Conservation (phyloP, 2,329 filamentous ascomycete species). For the Tetracladium maxilliforme region DNA sequence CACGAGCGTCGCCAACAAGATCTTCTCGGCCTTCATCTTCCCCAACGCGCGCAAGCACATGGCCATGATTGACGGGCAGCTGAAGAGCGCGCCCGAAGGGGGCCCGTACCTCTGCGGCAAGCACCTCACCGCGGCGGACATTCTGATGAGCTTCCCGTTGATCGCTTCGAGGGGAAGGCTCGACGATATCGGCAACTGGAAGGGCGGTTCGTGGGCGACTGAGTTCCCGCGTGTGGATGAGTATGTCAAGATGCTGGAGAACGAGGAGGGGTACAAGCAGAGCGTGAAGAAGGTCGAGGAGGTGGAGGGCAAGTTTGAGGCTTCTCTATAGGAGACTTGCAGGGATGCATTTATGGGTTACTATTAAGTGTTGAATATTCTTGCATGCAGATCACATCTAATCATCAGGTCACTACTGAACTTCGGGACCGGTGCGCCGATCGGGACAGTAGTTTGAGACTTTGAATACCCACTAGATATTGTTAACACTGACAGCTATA, state of each 20-base stretch:
- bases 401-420: no score
- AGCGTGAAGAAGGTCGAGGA: conserved; percentile 33
- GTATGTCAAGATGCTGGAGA: conserved; percentile 27
- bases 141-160: conserved; percentile 34
- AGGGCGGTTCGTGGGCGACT: conserved; percentile 19
- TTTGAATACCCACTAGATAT: no score
- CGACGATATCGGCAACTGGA: no score
- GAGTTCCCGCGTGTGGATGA: conserved; percentile 28
- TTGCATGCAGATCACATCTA: no score
- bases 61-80: conserved; percentile 31
- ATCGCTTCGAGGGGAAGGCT: conserved; percentile 22
- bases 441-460: no score
- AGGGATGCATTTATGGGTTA: not conserved
- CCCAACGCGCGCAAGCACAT: conserved; percentile 31
- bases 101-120: conserved; percentile 33
- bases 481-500: no score
- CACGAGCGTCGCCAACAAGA: conserved; percentile 29
- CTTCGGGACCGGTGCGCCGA: no score
- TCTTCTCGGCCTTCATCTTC: conserved; percentile 27
- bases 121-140: conserved; percentile 32
- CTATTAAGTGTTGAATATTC: no score
- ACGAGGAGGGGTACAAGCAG: conserved; percentile 24
- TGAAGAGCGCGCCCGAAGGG: conserved; percentile 26
- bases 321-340: conserved; percentile 2
- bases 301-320: conserved; percentile 15